Evolutionary conservation across 495 filamentous ascomycete genomes (phyloP).

Genomic region (Evansstolkia leycettana): DNA sequence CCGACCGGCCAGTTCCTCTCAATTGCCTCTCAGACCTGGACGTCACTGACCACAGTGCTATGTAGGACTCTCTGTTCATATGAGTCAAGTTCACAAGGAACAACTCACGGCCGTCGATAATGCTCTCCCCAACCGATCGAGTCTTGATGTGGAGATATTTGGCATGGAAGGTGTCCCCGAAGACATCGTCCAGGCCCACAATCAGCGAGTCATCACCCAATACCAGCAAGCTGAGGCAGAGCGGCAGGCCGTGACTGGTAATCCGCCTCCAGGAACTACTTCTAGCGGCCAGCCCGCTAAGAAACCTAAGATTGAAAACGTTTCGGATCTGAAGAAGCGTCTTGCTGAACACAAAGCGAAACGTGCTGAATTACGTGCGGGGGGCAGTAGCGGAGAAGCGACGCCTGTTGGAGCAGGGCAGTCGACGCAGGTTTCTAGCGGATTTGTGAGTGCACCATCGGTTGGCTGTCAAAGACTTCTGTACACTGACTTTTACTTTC

Average conservation of each 20-base stretch:
- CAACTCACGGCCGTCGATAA: constrained; percentile 76
- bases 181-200: constrained; percentile 67
- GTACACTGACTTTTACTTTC: not conserved
- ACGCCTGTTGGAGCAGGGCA: constrained; percentile 44
- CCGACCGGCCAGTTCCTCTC: not conserved
- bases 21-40: no score
- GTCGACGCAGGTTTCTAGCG: constrained; percentile 38
- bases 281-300: constrained; percentile 45
- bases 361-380: constrained; percentile 44
- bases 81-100: constrained; percentile 98
- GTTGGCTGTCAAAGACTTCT: not conserved
- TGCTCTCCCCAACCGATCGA: constrained; percentile 70
- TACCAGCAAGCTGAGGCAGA: constrained; percentile 80
- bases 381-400: constrained; percentile 46
- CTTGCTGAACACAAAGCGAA: constrained; percentile 70
- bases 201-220: constrained; percentile 68
- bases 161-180: constrained; percentile 96
- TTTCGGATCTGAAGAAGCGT: constrained; percentile 70
- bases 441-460: constrained; percentile 36
- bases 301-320: constrained; percentile 66
- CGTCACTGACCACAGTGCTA: not conserved
- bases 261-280: constrained; percentile 53
- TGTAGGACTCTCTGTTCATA: constrained; percentile 81
- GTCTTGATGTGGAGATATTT: constrained; percentile 88
- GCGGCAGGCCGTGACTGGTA: constrained; percentile 69